Evolutionary conservation across 257 asterid genomes (phyloP).

Genomic region (Parsonsia alboflavescens): DNA sequence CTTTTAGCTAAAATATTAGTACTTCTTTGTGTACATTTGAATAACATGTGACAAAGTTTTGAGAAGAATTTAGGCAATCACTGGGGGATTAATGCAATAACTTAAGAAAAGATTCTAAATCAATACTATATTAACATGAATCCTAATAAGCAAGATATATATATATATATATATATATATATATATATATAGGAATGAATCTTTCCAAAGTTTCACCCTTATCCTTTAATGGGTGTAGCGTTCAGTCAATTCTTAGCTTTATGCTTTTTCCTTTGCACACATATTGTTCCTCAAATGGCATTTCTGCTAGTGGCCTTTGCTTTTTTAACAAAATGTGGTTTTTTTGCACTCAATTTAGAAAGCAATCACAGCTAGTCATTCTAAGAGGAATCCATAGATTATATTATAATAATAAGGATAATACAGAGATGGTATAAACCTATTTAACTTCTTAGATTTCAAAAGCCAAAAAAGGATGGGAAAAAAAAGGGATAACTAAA

Average conservation of each 20-base stretch:
- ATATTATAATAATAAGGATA: conserved; percentile 3
- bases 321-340: not conserved
- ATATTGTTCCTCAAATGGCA: conserved; percentile 24
- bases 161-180: too few species aligned
- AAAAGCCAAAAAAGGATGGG: not conserved
- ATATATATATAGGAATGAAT: not conserved
- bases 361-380: conserved; percentile 2
- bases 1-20: too few species aligned
- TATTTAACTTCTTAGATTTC: not conserved
- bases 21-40: too few species aligned
- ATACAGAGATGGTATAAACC: conserved; percentile 6
- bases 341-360: conserved; percentile 15
- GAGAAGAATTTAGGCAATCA: not conserved
- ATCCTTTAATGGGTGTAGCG: conserved; percentile 5
- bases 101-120: not conserved
- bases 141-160: not conserved
- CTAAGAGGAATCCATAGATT: not conserved
- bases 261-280: conserved; percentile 25
- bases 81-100: too few species aligned
- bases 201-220: conserved; percentile 5
- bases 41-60: too few species aligned
- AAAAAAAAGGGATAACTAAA: not conserved
- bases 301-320: conserved; percentile 11
- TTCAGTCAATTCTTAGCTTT: conserved; percentile 5
- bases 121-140: not conserved